Conservation (phyloP, 345 rosid genomes). For the Limnanthes douglasii region DNA sequence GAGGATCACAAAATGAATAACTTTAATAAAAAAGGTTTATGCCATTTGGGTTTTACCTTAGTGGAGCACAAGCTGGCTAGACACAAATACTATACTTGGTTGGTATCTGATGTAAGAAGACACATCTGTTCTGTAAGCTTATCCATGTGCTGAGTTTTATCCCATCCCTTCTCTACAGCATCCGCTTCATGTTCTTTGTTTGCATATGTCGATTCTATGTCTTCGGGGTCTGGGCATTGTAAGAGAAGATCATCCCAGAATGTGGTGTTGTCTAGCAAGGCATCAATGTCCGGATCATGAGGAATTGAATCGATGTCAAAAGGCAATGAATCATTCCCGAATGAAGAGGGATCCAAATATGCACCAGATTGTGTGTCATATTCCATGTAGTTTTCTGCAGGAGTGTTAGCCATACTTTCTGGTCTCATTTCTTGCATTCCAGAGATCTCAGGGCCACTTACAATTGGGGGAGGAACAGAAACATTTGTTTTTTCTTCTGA, state of each 20-base stretch:
- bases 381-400: slow-evolving; percentile 24
- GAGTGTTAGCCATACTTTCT: slow-evolving; percentile 23
- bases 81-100: slow-evolving; percentile 14
- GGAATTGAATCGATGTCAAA: slow-evolving; percentile 40
- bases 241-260: slow-evolving; percentile 46
- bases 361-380: slow-evolving; percentile 23
- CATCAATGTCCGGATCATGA: slow-evolving; percentile 51
- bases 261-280: slow-evolving; percentile 29
- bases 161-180: slow-evolving; percentile 29
- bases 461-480: slow-evolving; percentile 25
- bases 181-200: slow-evolving; percentile 18
- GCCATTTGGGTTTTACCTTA: slow-evolving; percentile 1
- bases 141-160: slow-evolving; percentile 36
- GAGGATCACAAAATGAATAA: background rate
- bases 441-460: slow-evolving; percentile 29
- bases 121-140: slow-evolving; percentile 80
- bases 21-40: slow-evolving; percentile 2
- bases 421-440: slow-evolving; percentile 33
- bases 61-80: background rate
- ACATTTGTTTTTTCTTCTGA: slow-evolving; percentile 18
- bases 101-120: slow-evolving; percentile 45
- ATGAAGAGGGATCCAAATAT: slow-evolving; percentile 29
- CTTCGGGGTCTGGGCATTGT: slow-evolving; percentile 40
- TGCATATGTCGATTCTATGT: slow-evolving; percentile 34
- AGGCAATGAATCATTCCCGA: slow-evolving; percentile 25